A percentile compares a stretch with the other conserved stretches of the same genome.
Evolutionary conservation across 352 stramenopile genomes (phyloP).

Genomic region (Thalassiosira pacifica): DNA sequence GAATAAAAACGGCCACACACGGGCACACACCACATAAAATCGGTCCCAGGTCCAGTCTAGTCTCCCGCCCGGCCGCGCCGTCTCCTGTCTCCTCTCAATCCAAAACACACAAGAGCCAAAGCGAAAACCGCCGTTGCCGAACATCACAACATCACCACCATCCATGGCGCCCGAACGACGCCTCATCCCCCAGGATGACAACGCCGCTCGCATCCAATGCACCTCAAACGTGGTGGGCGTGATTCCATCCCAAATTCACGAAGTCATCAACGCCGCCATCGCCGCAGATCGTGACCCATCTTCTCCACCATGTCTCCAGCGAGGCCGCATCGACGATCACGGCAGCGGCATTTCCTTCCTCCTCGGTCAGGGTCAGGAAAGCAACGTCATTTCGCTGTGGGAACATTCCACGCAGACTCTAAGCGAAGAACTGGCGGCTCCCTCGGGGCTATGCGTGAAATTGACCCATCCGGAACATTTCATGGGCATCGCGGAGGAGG

Average conservation of each 20-base stretch:
- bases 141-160: background rate
- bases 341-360: slow-evolving; percentile 21
- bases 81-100: no score
- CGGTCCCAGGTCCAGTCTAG: no score
- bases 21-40: no score
- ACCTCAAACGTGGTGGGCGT: slow-evolving; percentile 48
- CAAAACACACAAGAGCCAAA: no score
- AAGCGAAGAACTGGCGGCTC: slow-evolving; percentile 12
- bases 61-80: no score
- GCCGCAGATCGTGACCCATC: background rate
- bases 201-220: slow-evolving; percentile 16
- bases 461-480: slow-evolving; percentile 14
- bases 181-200: slow-evolving; percentile 34
- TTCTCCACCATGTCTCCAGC: background rate
- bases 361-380: background rate
- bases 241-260: slow-evolving; percentile 37
- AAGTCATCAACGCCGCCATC: slow-evolving; percentile 11
- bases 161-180: slow-evolving; percentile 32
- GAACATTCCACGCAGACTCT: slow-evolving; percentile 28
- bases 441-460: slow-evolving; percentile 15
- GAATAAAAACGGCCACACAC: no score
- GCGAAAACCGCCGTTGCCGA: no score
- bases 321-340: slow-evolving; percentile 15
- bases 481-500: no score
- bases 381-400: slow-evolving; percentile 5